phyloP scores from a whole-genome alignment of 2,329 filamentous ascomycete species.

The Cytospora leucostoma region DNA sequence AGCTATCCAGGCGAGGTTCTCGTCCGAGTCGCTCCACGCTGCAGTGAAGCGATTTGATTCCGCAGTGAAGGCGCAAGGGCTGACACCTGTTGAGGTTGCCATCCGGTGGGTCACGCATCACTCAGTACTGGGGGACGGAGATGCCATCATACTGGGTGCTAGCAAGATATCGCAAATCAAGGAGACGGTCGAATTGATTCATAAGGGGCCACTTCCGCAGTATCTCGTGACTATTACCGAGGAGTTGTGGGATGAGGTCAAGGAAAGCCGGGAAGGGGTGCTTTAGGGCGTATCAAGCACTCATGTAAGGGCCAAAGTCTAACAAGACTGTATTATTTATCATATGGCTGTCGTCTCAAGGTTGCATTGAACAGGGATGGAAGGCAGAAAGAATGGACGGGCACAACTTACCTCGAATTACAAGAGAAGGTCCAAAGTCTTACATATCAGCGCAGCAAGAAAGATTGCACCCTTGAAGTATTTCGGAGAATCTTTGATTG shows the following conservation, averaged over 20 bases:
- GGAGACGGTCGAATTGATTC: constrained; percentile 35
- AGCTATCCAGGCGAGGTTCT: constrained; percentile 22
- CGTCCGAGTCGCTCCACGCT: constrained; percentile 22
- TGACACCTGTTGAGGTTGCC: constrained; percentile 25
- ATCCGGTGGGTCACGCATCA: constrained; percentile 22
- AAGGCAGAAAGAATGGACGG: no score
- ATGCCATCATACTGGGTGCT: constrained; percentile 19
- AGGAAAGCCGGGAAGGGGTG: not conserved
- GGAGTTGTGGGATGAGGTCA: constrained; percentile 29
- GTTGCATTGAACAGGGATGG: no score
- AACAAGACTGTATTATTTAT: no score
- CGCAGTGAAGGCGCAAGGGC: constrained; percentile 22
- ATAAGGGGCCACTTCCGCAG: constrained; percentile 37
- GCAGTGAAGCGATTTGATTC: constrained; percentile 21
- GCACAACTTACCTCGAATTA: no score
- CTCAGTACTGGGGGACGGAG: constrained; percentile 8
- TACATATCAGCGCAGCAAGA: no score
- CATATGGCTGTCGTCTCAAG: no score
- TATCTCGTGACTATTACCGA: constrained; percentile 30
- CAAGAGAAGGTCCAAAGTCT: no score
- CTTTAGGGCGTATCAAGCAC: not conserved
- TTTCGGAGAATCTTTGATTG: no score
- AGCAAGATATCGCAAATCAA: constrained; percentile 34
- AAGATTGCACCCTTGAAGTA: no score
- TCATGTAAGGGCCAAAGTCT: no score